These are phyloP conservation scores for Corymbia calophylla DNA, from an alignment of 441 rosid species.

Conservation along the genomic window DNA sequence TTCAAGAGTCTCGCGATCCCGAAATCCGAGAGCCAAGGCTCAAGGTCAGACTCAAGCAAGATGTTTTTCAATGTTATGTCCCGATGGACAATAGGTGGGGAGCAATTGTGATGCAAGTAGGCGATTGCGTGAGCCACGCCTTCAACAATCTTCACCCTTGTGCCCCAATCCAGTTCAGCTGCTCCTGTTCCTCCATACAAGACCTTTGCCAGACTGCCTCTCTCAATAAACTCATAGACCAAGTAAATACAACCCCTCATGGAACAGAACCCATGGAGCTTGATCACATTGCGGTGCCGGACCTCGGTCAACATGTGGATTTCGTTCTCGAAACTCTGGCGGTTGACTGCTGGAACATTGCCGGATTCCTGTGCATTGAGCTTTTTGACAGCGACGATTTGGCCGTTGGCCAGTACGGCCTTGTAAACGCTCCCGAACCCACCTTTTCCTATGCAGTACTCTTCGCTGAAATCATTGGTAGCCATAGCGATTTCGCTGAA, in stretches of 20 bases:
- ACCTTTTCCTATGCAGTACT: constrained; percentile 11
- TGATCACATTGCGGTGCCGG: not conserved
- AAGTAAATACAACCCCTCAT: not conserved
- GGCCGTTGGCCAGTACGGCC: not conserved
- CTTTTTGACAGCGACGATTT: not conserved
- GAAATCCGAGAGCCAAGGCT: constrained; percentile 14
- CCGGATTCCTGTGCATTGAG: not conserved
- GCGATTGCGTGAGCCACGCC: constrained; percentile 20
- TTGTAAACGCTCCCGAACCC: constrained; percentile 10
- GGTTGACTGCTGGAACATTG: not conserved
- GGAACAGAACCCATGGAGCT: not conserved
- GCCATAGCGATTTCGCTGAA: constrained; percentile 18
- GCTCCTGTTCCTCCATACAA: not conserved
- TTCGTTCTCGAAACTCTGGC: not conserved
- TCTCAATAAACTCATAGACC: not conserved
- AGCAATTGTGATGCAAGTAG: constrained; percentile 15
- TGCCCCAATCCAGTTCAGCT: constrained; percentile 8
- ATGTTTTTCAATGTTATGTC: constrained; percentile 17
- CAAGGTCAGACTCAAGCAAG: constrained; percentile 10
- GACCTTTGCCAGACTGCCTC: not conserved
- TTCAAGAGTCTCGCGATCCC: constrained; percentile 20
- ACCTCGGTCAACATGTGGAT: not conserved
- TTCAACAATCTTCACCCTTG: constrained; percentile 2
- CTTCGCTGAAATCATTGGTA: constrained; percentile 6
- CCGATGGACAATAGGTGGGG: constrained; percentile 12